A percentile compares a stretch with the other conserved stretches of the same genome.
phyloP scores from a whole-genome alignment of 495 filamentous ascomycete species.

The Hyaloscypha finlandica region DNA sequence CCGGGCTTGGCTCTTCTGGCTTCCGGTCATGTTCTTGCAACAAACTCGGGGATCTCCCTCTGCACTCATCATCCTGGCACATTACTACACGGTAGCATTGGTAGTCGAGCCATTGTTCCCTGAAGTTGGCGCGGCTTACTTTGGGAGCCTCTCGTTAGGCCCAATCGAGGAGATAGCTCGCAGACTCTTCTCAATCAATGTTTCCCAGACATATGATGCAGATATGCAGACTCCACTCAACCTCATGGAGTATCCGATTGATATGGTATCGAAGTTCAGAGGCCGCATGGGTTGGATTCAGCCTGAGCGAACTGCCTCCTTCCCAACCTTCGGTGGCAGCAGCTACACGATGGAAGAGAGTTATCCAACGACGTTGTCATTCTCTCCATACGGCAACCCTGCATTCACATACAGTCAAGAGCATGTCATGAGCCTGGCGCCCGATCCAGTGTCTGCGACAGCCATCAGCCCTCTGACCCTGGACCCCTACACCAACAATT shows the following conservation, averaged over 20 bases:
- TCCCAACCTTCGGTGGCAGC: conserved; percentile 51
- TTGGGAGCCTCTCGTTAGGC: conserved; percentile 72
- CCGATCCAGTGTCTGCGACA: conserved; percentile 39
- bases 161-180: conserved; percentile 79
- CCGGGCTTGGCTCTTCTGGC: conserved; percentile 92
- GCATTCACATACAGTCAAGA: conserved; percentile 61
- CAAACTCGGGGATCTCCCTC: conserved; percentile 58
- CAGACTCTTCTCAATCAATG: conserved; percentile 53
- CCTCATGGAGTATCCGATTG: conserved; percentile 65
- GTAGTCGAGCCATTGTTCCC: conserved; percentile 89
- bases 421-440: conserved; percentile 44
- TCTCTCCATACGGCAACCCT: conserved; percentile 49
- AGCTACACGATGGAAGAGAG: conserved; percentile 38
- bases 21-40: conserved; percentile 71
- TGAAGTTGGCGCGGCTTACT: conserved; percentile 84
- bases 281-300: conserved; percentile 62
- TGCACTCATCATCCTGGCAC: conserved; percentile 78
- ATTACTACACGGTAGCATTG: conserved; percentile 87
- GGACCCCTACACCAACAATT: conserved; percentile 51
- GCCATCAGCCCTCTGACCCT: conserved; percentile 50
- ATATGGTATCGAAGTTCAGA: conserved; percentile 61
- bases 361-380: conserved; percentile 44
- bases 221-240: conserved; percentile 51
- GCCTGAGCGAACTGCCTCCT: conserved; percentile 52
- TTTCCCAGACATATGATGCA: conserved; percentile 44